phyloP scores from a whole-genome alignment of 345 rosid species.

The Rhodamnia rubescens region DNA sequence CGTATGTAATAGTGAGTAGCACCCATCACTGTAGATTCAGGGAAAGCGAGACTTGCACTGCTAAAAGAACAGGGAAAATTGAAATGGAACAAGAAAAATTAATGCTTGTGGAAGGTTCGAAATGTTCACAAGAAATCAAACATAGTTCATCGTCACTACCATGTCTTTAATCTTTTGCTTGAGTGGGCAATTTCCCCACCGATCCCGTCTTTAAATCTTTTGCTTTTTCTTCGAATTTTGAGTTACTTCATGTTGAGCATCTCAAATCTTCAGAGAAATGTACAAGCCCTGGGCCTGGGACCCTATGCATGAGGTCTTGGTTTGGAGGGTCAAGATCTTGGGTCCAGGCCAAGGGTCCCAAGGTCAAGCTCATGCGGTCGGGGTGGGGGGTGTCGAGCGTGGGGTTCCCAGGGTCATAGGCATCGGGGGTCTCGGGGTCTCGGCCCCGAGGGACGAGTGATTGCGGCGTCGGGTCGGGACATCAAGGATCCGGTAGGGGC shows the following conservation, averaged over 20 bases:
- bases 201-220: background rate
- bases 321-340: background rate
- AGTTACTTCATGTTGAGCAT: background rate
- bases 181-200: background rate
- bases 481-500: background rate
- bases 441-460: background rate
- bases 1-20: background rate
- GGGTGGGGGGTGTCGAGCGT: background rate
- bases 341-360: background rate
- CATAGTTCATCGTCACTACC: too few species aligned
- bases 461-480: background rate
- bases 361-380: background rate
- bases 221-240: background rate
- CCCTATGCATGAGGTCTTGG: background rate
- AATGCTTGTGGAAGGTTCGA: background rate
- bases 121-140: too few species aligned
- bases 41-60: background rate
- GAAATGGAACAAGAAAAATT: background rate
- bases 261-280: background rate
- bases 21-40: background rate
- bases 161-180: background rate
- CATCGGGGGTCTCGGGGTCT: background rate
- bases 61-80: background rate
- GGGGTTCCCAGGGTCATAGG: background rate
- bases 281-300: background rate